Evolutionary conservation across 2,329 filamentous ascomycete species (phyloP).

Genomic region (Anisogramma anomala): DNA sequence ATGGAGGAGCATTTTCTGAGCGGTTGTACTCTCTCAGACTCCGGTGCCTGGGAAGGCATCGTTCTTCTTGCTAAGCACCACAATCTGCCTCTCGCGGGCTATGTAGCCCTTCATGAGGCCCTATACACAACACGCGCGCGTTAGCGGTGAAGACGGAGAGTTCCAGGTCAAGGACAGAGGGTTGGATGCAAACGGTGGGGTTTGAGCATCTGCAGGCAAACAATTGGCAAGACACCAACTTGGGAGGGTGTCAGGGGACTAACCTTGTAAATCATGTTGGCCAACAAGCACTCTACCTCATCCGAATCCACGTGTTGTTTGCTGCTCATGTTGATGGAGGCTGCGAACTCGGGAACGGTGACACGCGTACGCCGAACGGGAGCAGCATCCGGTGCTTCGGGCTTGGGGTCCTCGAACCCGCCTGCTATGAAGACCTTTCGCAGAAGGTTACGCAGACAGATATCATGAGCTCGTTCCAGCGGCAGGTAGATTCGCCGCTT

Average conservation of each 20-base stretch:
- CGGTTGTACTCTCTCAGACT: constrained; percentile 28
- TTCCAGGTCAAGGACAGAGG: no score
- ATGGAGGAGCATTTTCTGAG: no score
- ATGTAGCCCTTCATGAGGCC: constrained; percentile 98
- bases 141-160: no score
- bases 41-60: constrained; percentile 91
- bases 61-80: constrained; percentile 89
- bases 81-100: constrained; percentile 73
- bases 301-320: constrained; percentile 64
- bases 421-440: constrained; percentile 81
- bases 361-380: constrained; percentile 64
- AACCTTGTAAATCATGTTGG: constrained; percentile 98
- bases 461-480: constrained; percentile 81
- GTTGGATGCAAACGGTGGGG: no score
- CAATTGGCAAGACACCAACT: no score
- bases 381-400: constrained; percentile 33
- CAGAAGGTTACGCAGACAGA: constrained; percentile 81
- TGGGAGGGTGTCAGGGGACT: no score
- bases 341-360: constrained; percentile 71
- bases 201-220: no score
- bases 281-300: constrained; percentile 88
- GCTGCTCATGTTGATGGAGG: constrained; percentile 66
- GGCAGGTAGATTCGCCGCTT: constrained; percentile 90
- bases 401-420: constrained; percentile 67
- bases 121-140: constrained; percentile 41